Percentiles rank a stretch among this genome's conserved stretches.
These are phyloP conservation scores for Clavispora asparagi DNA, from an alignment of 805 yeast species.

Conservation along the genomic window DNA sequence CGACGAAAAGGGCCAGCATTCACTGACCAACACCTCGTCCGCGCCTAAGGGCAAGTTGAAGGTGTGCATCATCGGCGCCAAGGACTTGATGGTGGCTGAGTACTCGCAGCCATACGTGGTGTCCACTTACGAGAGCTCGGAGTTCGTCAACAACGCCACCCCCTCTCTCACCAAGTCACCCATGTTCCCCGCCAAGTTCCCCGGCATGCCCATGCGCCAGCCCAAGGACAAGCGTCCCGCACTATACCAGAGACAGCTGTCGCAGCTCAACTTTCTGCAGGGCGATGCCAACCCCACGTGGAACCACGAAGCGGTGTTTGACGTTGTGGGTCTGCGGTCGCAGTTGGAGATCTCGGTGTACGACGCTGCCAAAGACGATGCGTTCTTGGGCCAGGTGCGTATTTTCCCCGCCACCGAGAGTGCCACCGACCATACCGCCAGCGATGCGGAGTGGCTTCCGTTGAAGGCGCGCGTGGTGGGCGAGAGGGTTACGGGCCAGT, in stretches of 20 bases:
- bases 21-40: slow-evolving; percentile 20
- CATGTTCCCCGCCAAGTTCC: slow-evolving; percentile 4
- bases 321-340: slow-evolving; percentile 78
- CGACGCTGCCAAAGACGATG: slow-evolving; percentile 77
- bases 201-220: slow-evolving; percentile 12
- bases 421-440: slow-evolving; percentile 35
- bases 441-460: slow-evolving; percentile 65
- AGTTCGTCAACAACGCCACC: slow-evolving; percentile 81
- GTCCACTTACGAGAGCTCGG: slow-evolving; percentile 87
- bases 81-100: slow-evolving; percentile 52
- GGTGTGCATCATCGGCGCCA: slow-evolving; percentile 78
- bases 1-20: slow-evolving; percentile 36
- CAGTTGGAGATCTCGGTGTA: slow-evolving; percentile 88
- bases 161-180: slow-evolving; percentile 39
- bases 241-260: slow-evolving; percentile 35
- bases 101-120: slow-evolving; percentile 81
- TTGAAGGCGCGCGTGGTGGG: slow-evolving; percentile 70
- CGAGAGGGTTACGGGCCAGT: slow-evolving; percentile 72
- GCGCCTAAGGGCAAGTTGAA: slow-evolving; percentile 77
- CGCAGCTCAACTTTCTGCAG: slow-evolving; percentile 26
- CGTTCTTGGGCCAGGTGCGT: slow-evolving; percentile 80
- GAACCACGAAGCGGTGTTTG: slow-evolving; percentile 92
- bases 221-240: slow-evolving; percentile 23
- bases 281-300: slow-evolving; percentile 60
- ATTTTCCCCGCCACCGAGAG: slow-evolving; percentile 53